Conservation (phyloP, 495 filamentous ascomycete genomes). For the Penicillium herquei region DNA sequence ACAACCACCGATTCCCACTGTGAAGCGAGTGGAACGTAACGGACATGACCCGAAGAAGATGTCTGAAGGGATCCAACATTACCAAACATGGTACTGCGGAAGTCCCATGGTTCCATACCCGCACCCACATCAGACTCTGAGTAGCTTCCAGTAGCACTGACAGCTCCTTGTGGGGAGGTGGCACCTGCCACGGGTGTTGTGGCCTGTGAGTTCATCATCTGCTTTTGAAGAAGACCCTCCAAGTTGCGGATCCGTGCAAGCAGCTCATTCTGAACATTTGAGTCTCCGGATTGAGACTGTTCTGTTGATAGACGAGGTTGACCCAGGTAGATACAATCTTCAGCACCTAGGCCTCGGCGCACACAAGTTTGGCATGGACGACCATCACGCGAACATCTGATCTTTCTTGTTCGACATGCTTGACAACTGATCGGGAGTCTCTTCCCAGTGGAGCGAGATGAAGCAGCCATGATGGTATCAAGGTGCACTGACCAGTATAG, state of each 20-base stretch:
- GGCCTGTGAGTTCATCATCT: conserved; percentile 23
- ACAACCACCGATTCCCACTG: conserved; percentile 36
- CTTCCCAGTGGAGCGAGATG: conserved; percentile 33
- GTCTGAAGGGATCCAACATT: conserved; percentile 34
- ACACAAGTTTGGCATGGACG: conserved; percentile 44
- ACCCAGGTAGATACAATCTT: conserved; percentile 44
- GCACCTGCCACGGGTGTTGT: conserved; percentile 17
- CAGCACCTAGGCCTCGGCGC: conserved; percentile 37
- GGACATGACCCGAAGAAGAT: conserved; percentile 39
- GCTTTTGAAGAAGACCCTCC: conserved; percentile 39
- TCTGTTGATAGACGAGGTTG: conserved; percentile 40
- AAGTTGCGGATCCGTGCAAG: conserved; percentile 39
- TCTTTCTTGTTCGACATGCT: conserved; percentile 41
- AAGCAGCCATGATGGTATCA: conserved; percentile 17
- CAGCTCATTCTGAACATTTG: conserved; percentile 33
- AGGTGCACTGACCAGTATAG: not conserved
- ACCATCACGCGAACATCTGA: conserved; percentile 41
- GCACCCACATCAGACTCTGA: conserved; percentile 29
- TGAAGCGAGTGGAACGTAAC: conserved; percentile 37
- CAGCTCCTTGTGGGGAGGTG: conserved; percentile 31
- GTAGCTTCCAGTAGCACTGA: conserved; percentile 33
- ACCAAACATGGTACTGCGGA: conserved; percentile 24
- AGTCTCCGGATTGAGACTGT: conserved; percentile 24
- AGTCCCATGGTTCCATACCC: conserved; percentile 8
- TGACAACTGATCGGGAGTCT: conserved; percentile 44